Evolutionary conservation across 768 basidiomycete genomes (phyloP).

Genomic region (Crucibulum laeve): DNA sequence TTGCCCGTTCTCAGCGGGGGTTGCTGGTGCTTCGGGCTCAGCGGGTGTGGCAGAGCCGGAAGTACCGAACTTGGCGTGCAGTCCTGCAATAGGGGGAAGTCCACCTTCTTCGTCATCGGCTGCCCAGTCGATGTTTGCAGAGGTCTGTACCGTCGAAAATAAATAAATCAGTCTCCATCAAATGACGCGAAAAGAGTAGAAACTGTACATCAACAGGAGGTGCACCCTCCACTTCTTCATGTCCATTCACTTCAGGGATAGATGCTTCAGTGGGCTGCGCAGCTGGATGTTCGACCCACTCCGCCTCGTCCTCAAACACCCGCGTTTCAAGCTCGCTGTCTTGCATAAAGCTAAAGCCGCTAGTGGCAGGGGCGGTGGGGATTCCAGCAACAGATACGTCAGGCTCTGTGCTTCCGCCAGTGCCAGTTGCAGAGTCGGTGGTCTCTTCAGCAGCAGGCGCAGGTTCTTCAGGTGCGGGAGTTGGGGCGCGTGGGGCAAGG

Average conservation of each 20-base stretch:
- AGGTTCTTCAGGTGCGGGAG: slow-evolving; percentile 33
- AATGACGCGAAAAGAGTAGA: neutral
- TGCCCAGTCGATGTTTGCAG: slow-evolving; percentile 72
- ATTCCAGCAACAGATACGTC: slow-evolving; percentile 36
- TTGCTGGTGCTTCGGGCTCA: slow-evolving; percentile 23
- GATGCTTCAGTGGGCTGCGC: slow-evolving; percentile 14
- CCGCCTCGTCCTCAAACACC: slow-evolving; percentile 46
- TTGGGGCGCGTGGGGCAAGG: slow-evolving; percentile 40
- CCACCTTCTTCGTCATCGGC: slow-evolving; percentile 76
- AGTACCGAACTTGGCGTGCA: slow-evolving; percentile 74
- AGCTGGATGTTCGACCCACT: slow-evolving; percentile 53
- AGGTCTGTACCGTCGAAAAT: slow-evolving; percentile 9
- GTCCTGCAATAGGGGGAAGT: slow-evolving; percentile 70
- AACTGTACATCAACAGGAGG: slow-evolving; percentile 13
- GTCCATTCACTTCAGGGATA: slow-evolving; percentile 30
- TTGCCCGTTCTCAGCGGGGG: slow-evolving; percentile 13
- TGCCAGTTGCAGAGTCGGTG: slow-evolving; percentile 12
- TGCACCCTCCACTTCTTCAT: slow-evolving; percentile 11
- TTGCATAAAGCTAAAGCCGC: slow-evolving; percentile 78
- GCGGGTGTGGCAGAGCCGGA: slow-evolving; percentile 70
- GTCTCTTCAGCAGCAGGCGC: slow-evolving; percentile 19
- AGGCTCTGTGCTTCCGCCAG: slow-evolving; percentile 18
- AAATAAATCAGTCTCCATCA: neutral
- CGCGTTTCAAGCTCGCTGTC: slow-evolving; percentile 69
- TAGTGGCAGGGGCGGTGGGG: slow-evolving; percentile 34